Percentiles rank a stretch among this genome's conserved stretches.
These are phyloP conservation scores for Dactylellina haptotyla DNA, from an alignment of 2,329 filamentous ascomycete species.

Conservation along the genomic window DNA sequence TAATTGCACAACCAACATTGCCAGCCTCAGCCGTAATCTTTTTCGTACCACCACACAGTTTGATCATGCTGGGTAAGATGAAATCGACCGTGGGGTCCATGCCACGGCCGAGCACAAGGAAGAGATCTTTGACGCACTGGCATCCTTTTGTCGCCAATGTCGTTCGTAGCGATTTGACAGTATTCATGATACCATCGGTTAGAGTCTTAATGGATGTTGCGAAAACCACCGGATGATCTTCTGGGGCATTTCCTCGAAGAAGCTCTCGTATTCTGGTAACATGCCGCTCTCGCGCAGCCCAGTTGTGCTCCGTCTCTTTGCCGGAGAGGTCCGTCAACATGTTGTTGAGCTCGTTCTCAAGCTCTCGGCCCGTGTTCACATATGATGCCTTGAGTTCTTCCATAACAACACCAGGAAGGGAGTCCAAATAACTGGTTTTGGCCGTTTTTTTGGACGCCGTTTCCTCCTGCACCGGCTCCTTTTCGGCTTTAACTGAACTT, in stretches of 20 bases:
- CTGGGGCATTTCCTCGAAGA: conserved; percentile 82
- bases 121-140: conserved; percentile 83
- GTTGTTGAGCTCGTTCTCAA: conserved; percentile 85
- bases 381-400: conserved; percentile 82
- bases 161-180: conserved; percentile 82
- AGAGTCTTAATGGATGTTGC: conserved; percentile 76
- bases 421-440: conserved; percentile 62
- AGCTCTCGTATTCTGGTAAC: conserved; percentile 79
- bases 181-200: conserved; percentile 88
- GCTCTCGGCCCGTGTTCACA: conserved; percentile 82
- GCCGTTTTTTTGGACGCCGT: conserved; percentile 1
- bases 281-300: conserved; percentile 85
- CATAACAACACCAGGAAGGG: conserved; percentile 71
- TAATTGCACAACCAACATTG: conserved; percentile 79
- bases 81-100: conserved; percentile 92
- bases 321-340: conserved; percentile 88
- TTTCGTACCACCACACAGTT: conserved; percentile 88
- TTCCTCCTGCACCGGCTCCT: conserved; percentile 26
- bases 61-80: conserved; percentile 86
- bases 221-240: conserved; percentile 78
- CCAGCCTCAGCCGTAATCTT: conserved; percentile 89
- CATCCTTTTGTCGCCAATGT: conserved; percentile 90
- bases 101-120: conserved; percentile 76
- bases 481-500: conserved; percentile 37
- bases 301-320: conserved; percentile 89